Conservation (phyloP, 2,329 filamentous ascomycete species). For the Verruconis gallopava region DNA sequence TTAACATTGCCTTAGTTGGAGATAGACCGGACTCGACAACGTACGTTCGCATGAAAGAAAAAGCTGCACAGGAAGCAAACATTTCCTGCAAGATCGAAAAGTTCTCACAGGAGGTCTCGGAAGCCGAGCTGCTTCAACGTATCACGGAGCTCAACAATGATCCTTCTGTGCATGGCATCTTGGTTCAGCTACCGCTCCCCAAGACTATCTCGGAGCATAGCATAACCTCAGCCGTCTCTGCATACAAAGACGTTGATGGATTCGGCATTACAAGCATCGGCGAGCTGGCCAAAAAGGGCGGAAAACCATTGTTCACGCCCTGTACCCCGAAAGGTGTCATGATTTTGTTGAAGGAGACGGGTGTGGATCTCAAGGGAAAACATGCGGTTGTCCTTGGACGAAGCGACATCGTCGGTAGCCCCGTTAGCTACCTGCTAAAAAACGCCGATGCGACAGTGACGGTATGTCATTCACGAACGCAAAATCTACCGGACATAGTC, state of each 20-base stretch:
- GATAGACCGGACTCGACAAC: constrained; percentile 33
- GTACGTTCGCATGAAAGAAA: constrained; percentile 99
- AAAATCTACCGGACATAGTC: constrained; percentile 57
- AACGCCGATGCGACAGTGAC: constrained; percentile 96
- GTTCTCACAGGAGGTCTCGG: constrained; percentile 66
- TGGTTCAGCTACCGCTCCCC: constrained; percentile 87
- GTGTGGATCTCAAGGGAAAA: constrained; percentile 75
- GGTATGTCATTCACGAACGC: constrained; percentile 83
- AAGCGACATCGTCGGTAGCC: constrained; percentile 95
- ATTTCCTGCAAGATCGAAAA: constrained; percentile 80
- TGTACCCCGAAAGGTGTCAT: constrained; percentile 98
- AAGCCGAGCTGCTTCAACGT: constrained; percentile 73
- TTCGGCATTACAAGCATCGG: constrained; percentile 93
- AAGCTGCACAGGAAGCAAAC: constrained; percentile 87
- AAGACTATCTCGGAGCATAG: constrained; percentile 80
- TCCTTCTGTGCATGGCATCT: constrained; percentile 71
- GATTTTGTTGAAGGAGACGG: constrained; percentile 73
- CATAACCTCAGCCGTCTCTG: constrained; percentile 78
- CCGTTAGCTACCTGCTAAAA: constrained; percentile 88
- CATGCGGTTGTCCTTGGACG: constrained; percentile 87
- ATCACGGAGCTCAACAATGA: constrained; percentile 80
- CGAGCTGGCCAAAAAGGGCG: constrained; percentile 90
- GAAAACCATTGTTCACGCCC: constrained; percentile 75
- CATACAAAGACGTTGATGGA: constrained; percentile 95
- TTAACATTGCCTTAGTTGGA: constrained; percentile 9